Percentiles rank a stretch among this genome's conserved stretches.
phyloP scores from a whole-genome alignment of 306 rosid genomes.

The Gynostemma pentaphyllum region DNA sequence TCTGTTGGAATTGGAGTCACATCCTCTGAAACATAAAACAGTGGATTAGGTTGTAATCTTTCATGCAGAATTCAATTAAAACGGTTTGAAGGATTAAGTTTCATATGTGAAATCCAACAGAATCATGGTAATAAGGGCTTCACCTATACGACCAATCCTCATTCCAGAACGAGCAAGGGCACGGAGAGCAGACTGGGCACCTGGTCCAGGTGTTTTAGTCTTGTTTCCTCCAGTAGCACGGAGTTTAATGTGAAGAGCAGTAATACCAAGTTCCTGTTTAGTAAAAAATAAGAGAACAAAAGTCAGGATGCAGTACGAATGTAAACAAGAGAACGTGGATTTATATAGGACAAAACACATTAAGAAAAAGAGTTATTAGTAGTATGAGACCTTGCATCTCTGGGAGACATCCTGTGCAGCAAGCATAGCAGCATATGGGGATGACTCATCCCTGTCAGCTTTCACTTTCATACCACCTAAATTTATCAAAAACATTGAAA shows the following conservation, averaged over 20 bases:
- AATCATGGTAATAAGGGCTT: neutral
- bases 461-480: slow-evolving; percentile 69
- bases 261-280: slow-evolving; percentile 52
- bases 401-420: slow-evolving; percentile 61
- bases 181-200: slow-evolving; percentile 68
- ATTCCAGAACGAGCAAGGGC: slow-evolving; percentile 71
- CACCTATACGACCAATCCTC: slow-evolving; percentile 72
- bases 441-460: slow-evolving; percentile 58
- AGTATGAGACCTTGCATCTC: slow-evolving; percentile 39
- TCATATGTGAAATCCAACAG: neutral
- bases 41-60: neutral
- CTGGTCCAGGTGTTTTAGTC: slow-evolving; percentile 68
- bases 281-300: neutral
- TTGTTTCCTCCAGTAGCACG: slow-evolving; percentile 74
- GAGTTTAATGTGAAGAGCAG: slow-evolving; percentile 59
- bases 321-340: no score
- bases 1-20: slow-evolving; percentile 51
- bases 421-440: slow-evolving; percentile 69
- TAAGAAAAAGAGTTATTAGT: neutral
- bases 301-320: neutral
- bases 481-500: neutral
- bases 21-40: slow-evolving; percentile 24
- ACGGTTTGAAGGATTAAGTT: neutral
- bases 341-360: neutral
- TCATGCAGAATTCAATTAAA: neutral